Base-by-base conservation (phyloP, 768 basidiomycete species). In the Lactifluus hygrophoroides region DNA sequence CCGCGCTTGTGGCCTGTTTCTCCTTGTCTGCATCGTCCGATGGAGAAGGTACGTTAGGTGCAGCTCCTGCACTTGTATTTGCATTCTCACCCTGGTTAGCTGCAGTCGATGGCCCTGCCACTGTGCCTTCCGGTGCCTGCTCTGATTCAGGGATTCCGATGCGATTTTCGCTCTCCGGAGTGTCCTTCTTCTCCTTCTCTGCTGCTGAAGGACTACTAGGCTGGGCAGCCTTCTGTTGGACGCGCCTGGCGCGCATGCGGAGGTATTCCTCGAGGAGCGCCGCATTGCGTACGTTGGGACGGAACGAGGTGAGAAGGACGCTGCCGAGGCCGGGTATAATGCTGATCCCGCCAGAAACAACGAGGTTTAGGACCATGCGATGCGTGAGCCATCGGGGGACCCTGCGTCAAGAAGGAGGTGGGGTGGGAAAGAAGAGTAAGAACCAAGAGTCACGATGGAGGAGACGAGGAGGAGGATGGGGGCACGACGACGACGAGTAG, bases 281-380 rank as follows among this genome's bases (percentile, higher is more conserved):
- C 11, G 91, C 94, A 66, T 97, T 96, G 60, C 94, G 78, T 16
- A 85, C 88, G 71, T 97, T 97, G 19, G 92, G 84, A 69, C 93
- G 94, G 77, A 76, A 95, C 3, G 80, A 70, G 1, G 88, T 91
- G 35, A 94, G 71, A 1, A 84, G 66, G 27, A 96, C 64, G 70
- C 94, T 90, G 3, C 94, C 94, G 3, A 81, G 75, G 43, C 87
- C 54, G 0, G 92, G 92, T 3, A 94, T 54, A 46, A 84, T 68
- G 1, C 90, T 87, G 13, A 88, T 74, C 0, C 74, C 75, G 5
- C 81, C 82, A 10, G 86, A 84, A 23, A 93, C 70, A 14, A 78
- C 76, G 64, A 89, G 87, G 73, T 95, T 90, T 56, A 84, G 56
- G 30, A 88, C 59, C 94, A 97, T 95, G 48, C 77, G 78, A 6